Evolutionary conservation across 2,329 filamentous ascomycete genomes (phyloP).

Genomic region (Neopestalotiopsis sp.): DNA sequence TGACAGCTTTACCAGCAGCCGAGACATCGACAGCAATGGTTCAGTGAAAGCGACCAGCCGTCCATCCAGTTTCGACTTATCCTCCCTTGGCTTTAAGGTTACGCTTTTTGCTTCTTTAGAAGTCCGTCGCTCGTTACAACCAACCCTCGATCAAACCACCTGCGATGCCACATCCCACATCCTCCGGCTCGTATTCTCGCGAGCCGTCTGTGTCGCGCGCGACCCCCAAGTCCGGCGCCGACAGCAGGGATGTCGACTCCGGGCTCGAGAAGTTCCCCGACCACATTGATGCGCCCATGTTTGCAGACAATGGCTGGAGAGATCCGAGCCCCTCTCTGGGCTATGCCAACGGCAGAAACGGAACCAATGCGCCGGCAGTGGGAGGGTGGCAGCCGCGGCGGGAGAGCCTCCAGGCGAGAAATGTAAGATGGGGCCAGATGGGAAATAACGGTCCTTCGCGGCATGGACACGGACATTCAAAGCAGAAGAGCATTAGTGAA

Average conservation of each 20-base stretch:
- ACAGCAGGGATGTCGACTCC: constrained; percentile 26
- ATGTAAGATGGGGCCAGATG: constrained; percentile 34
- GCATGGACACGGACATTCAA: constrained; percentile 58
- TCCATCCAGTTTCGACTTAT: background rate
- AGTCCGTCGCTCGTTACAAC: constrained; percentile 19
- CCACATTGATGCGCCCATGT: constrained; percentile 40
- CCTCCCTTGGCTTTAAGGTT: constrained; percentile 5
- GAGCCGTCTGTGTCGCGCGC: constrained; percentile 38
- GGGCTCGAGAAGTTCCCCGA: constrained; percentile 42
- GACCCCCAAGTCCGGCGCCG: constrained; percentile 32
- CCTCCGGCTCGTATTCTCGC: constrained; percentile 36
- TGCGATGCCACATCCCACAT: constrained; percentile 40
- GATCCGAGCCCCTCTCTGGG: constrained; percentile 28
- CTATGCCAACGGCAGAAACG: constrained; percentile 33
- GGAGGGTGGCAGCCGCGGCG: constrained; percentile 38
- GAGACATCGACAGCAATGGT: constrained; percentile 19
- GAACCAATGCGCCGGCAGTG: constrained; percentile 32
- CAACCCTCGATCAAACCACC: constrained; percentile 10
- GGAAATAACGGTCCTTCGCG: constrained; percentile 32
- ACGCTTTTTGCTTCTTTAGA: constrained; percentile 18
- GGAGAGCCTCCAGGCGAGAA: constrained; percentile 31
- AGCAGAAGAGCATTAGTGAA: constrained; percentile 88
- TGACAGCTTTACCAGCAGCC: background rate
- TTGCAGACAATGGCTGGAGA: constrained; percentile 31
- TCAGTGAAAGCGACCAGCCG: constrained; percentile 14